Base-by-base conservation (phyloP, 2,329 filamentous ascomycete genomes). In the Kalmusia sp. region DNA sequence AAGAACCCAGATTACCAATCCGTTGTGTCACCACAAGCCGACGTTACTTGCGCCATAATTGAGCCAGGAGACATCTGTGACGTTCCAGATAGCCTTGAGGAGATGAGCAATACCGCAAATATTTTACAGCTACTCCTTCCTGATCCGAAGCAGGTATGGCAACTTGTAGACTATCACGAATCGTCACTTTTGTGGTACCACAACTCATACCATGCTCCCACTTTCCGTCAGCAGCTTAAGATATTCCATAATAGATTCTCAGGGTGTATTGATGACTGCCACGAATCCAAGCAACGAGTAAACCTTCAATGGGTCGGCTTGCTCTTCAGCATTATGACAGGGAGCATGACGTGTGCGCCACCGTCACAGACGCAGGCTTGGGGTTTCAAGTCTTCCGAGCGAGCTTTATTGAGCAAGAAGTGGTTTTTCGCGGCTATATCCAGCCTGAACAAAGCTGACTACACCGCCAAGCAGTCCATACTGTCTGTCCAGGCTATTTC, bases 341-440 rank as follows among this genome's bases (percentile, higher is more conserved):
- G 70, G 6, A 74, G 70, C 41, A 67, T 79, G 46, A 70, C 72
- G 3, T 76, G 73, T 48, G 74, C 71, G 4, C 72, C 74, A 1
- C 48, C 54, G 1, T 4, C 41, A 1, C 59, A 61, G 9, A 65
- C 72, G 3, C 48, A 60, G n/a, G 21, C 50, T 4, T 80, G 77
- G 78, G 78, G 77, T 1, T 80, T 79, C 49, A 60, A 62, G 1
- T 66, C 69, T 34, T 54, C 60, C 1, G 78, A 80, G 48, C 69
- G 70, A 34, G 59, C 63, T 3, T 68, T 63, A 2, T 60, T 80
- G 3, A 76, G 76, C 1, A 70, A 72, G 55, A 67, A 72, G 22
- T 80, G 77, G 77, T 77, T 77, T 51, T 74, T 76, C 35, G 77
- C 77, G 4, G 68, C 72, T 1, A 64, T 76, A 3, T 69, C 71